These are phyloP conservation scores for Trametes coccinea DNA, from an alignment of 768 basidiomycete genomes.

Conservation along the genomic window DNA sequence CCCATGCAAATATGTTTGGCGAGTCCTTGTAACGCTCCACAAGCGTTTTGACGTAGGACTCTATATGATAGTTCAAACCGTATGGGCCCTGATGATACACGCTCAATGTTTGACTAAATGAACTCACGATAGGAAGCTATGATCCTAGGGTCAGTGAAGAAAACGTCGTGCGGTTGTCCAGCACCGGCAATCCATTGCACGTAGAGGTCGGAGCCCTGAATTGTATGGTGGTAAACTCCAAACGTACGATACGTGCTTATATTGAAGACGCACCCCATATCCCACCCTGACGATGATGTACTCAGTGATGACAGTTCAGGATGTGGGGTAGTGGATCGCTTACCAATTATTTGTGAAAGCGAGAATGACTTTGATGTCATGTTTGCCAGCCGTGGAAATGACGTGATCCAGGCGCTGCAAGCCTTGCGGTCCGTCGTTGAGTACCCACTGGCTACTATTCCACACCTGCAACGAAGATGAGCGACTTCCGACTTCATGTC, in stretches of 20 bases:
- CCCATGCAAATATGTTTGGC: constrained; percentile 35
- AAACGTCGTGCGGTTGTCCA: constrained; percentile 31
- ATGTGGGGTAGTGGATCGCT: constrained; percentile 20
- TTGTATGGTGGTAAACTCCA: background rate
- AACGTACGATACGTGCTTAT: too few relatives aligned
- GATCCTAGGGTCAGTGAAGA: constrained; percentile 33
- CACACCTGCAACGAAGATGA: constrained; percentile 40
- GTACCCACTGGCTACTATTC: constrained; percentile 48
- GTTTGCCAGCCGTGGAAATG: constrained; percentile 47
- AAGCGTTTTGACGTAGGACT: constrained; percentile 33
- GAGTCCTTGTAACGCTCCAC: constrained; percentile 34
- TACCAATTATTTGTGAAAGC: constrained; percentile 59
- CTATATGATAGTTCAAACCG: constrained; percentile 7
- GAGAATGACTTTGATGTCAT: constrained; percentile 52
- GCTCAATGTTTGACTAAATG: too few relatives aligned
- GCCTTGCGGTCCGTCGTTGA: constrained; percentile 56
- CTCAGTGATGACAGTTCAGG: background rate
- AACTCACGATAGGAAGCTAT: constrained; percentile 33
- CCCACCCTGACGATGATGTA: constrained; percentile 43
- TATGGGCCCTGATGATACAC: too few relatives aligned
- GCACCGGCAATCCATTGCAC: constrained; percentile 32
- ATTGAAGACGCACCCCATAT: constrained; percentile 45
- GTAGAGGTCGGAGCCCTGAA: constrained; percentile 39
- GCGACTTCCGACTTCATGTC: background rate
- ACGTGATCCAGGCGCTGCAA: constrained; percentile 55